These are phyloP conservation scores for Dictyostelium brefeldianum DNA, from an alignment of 78 protist genomes.

Conservation along the genomic window DNA sequence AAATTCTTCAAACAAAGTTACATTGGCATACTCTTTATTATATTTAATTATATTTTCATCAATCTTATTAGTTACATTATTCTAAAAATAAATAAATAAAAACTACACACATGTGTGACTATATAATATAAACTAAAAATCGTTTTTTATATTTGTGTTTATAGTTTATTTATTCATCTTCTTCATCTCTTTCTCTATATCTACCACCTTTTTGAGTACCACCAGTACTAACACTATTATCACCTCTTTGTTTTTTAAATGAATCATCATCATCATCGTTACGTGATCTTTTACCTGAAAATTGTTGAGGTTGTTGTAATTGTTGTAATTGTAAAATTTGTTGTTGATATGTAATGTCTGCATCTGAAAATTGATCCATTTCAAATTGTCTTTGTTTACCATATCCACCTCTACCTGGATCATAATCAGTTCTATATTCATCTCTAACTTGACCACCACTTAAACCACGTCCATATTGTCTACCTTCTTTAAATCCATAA, in stretches of 20 bases:
- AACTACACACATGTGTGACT: too few relatives aligned
- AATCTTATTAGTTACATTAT: neutral
- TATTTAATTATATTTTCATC: neutral
- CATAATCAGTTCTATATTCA: constrained; percentile 90
- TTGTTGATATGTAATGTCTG: constrained; percentile 1
- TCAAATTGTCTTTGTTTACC: constrained; percentile 78
- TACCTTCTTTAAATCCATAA: constrained; percentile 95
- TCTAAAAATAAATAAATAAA: constrained; percentile 1
- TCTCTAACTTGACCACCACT: constrained; percentile 92
- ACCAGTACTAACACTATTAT: neutral
- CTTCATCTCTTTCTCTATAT: constrained; percentile 69
- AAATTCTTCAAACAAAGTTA: neutral
- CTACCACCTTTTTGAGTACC: constrained; percentile 26
- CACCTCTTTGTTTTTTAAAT: constrained; percentile 8
- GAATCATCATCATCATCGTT: constrained; percentile 38
- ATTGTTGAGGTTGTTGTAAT: constrained; percentile 26
- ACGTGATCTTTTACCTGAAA: constrained; percentile 41
- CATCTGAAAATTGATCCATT: neutral
- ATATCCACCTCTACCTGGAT: constrained; percentile 88
- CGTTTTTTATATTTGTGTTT: neutral
- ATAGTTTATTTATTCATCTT: constrained; percentile 5
- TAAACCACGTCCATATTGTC: constrained; percentile 98
- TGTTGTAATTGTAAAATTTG: constrained; percentile 10
- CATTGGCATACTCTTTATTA: too few relatives aligned
- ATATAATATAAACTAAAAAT: too few relatives aligned